These are phyloP conservation scores for Cercophora newfieldiana DNA, from an alignment of 495 filamentous ascomycete genomes.

Conservation along the genomic window DNA sequence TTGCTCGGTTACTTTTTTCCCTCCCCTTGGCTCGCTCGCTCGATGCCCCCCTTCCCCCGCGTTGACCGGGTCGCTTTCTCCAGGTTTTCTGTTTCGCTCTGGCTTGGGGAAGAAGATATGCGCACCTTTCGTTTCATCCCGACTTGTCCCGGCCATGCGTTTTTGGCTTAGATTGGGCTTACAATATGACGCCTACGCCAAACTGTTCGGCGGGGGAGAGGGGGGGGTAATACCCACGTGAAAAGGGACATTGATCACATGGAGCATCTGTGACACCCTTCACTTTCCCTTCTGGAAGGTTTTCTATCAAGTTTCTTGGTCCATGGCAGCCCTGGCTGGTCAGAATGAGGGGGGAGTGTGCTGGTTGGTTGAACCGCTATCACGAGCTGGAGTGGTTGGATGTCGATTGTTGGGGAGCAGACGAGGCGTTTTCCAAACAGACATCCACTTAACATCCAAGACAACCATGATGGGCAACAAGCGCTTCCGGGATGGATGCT, in stretches of 20 bases:
- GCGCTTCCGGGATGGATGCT: neutral
- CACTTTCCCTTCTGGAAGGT: neutral
- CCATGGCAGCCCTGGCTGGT: neutral
- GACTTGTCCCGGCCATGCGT: conserved; percentile 1
- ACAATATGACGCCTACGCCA: neutral
- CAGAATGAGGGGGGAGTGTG: neutral
- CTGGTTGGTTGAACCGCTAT: neutral
- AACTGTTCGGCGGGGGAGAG: neutral
- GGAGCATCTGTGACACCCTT: neutral
- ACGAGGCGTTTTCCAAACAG: neutral
- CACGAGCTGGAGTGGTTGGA: neutral
- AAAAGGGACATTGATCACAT: neutral
- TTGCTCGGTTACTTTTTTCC: too few species aligned
- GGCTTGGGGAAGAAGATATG: neutral
- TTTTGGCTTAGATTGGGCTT: neutral
- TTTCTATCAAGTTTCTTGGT: neutral
- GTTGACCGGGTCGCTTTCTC: neutral
- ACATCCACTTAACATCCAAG: neutral
- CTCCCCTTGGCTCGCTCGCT: neutral
- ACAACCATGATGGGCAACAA: neutral
- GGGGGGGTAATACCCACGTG: neutral
- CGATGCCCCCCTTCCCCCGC: too few species aligned
- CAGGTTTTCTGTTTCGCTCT: neutral
- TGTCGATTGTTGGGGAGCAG: neutral
- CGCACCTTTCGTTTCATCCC: neutral